Percentiles rank a stretch among this genome's conserved stretches.
Evolutionary conservation across 2,329 filamentous ascomycete genomes (phyloP).

Genomic region (Colletotrichum sidae): DNA sequence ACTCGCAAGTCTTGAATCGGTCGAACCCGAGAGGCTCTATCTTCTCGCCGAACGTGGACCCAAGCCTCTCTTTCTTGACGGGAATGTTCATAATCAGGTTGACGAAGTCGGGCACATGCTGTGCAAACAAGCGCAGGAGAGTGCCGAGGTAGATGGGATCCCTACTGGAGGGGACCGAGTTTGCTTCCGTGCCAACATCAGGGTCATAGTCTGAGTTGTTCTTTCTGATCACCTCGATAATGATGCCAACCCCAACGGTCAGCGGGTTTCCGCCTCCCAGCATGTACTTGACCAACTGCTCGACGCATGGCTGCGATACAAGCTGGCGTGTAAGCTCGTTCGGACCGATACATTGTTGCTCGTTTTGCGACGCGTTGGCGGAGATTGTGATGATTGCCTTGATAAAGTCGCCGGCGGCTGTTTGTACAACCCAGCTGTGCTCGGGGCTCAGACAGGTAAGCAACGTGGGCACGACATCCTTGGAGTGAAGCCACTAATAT

Average conservation of each 20-base stretch:
- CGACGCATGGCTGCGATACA: constrained; percentile 86
- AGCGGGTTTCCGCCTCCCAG: constrained; percentile 91
- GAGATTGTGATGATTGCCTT: constrained; percentile 99
- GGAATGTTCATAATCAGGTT: constrained; percentile 83
- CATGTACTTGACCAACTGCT: constrained; percentile 91
- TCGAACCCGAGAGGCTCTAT: constrained; percentile 97
- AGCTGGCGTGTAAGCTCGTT: constrained; percentile 96
- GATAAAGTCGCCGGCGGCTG: constrained; percentile 95
- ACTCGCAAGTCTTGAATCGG: constrained; percentile 97
- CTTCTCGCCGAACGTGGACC: constrained; percentile 88
- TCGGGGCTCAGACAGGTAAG: constrained; percentile 88
- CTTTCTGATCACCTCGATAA: constrained; percentile 98
- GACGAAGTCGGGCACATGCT: constrained; percentile 95
- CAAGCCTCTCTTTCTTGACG: constrained; percentile 78
- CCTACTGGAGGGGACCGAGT: constrained; percentile 81
- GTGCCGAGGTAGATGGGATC: constrained; percentile 97
- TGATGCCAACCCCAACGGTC: constrained; percentile 95
- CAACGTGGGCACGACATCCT: constrained; percentile 87
- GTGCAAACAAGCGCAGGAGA: constrained; percentile 87
- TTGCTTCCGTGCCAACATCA: constrained; percentile 85
- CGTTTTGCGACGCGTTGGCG: constrained; percentile 96
- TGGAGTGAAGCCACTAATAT: constrained; percentile 86
- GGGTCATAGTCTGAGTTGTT: constrained; percentile 99
- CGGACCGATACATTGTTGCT: constrained; percentile 98
- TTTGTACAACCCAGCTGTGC: constrained; percentile 90